Base-by-base conservation (phyloP, 176 grass and related monocot genomes). In the Oryza longistaminata region DNA sequence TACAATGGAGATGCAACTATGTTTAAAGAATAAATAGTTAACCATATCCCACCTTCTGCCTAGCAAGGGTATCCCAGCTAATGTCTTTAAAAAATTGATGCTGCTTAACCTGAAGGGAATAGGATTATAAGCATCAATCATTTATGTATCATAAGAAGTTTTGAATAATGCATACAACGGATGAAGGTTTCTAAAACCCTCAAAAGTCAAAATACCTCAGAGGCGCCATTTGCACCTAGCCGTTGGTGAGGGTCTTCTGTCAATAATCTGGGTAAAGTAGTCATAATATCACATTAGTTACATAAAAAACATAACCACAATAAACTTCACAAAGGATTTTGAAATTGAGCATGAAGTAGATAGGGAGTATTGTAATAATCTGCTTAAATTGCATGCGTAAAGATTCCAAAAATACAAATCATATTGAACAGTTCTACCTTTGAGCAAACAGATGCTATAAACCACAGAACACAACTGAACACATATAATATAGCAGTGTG, bases 241-340 rank as follows among this genome's bases (percentile, higher is more conserved):
- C 97, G 88, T 81, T 87, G 97, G 89, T 99, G 97, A 88, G 97
- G 97, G 85, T 99, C 93, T 87, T 99, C 97, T 12, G 93, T 99
- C 82, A 99, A 86, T 82, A 99, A 94, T 85, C 97, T 99, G 88
- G 48, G 85, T 34, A 48, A 52, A 92, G 50, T 90, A 81, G 35
- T 73, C 10, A 4, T 61, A 80, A 39, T 24, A 81, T 61, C 66
- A 73, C 9, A 73, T 66, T 64, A 76, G 43, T 40, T 40, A 79
- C 58, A 77, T 67, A 52, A 79, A 26, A 69, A 84, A 4, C 64
- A 66, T 71, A 81, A 53, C 17, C 22, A 0, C n/a, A 84, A 62
- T 25, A 84, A 87, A 80, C 64, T 70, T 83, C 10, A 5, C 22
- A 16, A 81, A 91, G 64, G 77, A 43, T 65, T 83, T 39, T 50